Evolutionary conservation across 2,329 filamentous ascomycete species (phyloP), one percentile per base, ranked within the genome.

Genomic region (Curvularia hawaiiensis): DNA sequence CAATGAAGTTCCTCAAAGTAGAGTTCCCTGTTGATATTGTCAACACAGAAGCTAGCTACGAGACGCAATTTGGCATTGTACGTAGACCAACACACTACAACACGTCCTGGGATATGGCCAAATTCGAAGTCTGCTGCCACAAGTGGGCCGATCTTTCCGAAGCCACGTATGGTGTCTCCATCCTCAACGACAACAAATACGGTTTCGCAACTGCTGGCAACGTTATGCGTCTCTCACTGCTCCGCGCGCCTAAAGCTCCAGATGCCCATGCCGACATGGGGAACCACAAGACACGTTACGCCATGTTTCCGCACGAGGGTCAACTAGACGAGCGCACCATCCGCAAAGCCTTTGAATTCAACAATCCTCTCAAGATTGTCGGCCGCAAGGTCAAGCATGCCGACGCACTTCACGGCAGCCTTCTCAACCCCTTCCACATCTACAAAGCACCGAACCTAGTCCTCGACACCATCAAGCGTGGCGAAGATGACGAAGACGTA

Each of bases 1-100:
- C 87, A 12, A 97, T 95, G 89, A 96, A 95, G 74, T 98, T 98
- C 83, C 85, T 99, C 72, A 99, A 99, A 82, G 94, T 98, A 50
- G 95, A 99, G 75, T 99, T 99, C 79, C 94, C 95, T 0, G 93
- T 97, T 61, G 89, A 96, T 69, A 84, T 98, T 62, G 86, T 88
- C 66, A 97, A 94, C 77, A 96, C 90, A 0, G 92, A 97, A 77
- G 95, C 95, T 31, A 91, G 88, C 12, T 99, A 99, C 75, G 95
- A 99, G 77, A 96, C 92, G 8, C 93, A 97, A 70, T 98, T 91
- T 71, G 94, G 94, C 66, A 87, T 97, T 66, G 88, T 95, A 61
- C 87, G 87, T 65, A 86, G 95, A 30, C 94, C 95, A 2, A 99
- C 95, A 0, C 95, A 99, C 79, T 98, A 97, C 84, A 99, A 99